Base-by-base conservation (phyloP, 2,329 filamentous ascomycete species). In the Trichoderma aggressivum region DNA sequence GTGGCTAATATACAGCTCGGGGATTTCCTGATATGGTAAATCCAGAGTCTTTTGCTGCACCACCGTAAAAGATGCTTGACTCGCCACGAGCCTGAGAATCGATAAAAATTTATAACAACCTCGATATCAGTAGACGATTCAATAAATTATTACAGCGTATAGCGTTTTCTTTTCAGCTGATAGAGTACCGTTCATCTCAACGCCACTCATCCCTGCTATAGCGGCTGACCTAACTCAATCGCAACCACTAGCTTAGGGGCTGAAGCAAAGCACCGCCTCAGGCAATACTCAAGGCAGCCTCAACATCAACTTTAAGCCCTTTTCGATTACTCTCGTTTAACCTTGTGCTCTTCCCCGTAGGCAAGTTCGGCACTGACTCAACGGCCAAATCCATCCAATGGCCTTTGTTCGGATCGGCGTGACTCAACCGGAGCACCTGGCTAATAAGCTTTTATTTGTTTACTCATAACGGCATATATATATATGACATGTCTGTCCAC, bases 351-450 rank as follows among this genome's bases (percentile, higher is more conserved):
- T 58, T 24, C 1, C 60, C 43, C n/a, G 2, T 21, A 21, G 1
- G 26, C 18, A 47, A 53, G 28, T 21, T 32, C n/a, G 39, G 24
- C 24, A 56, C 34, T 63, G 68, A 70, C 47, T 70, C 68, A 64
- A 64, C 47, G 10, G 26, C 2, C 47, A 14, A 24, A 14, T 24
- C n/a, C 10, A 1, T 21, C 7, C 18, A 21, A 50, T 30, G 39
- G 59, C 26, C 14, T 43, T 28, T 43, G 32, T 30, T 61, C 68
- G 68, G 68, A 70, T 14, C 68, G 68, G 68, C 50, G 68, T 70
- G 68, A 70, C 32, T 70, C 68, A 70, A 30, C 21, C 34, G 43
- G 39, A 11, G 8, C 50, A 14, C 18, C 16, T 56, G 50, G 43
- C 43, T 7, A 53, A 53, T 32, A 53, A 26, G 28, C 43, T 34